Evolutionary conservation across 345 rosid species (phyloP), one percentile per base, ranked within the genome.

Genomic region (Salix dunnii): DNA sequence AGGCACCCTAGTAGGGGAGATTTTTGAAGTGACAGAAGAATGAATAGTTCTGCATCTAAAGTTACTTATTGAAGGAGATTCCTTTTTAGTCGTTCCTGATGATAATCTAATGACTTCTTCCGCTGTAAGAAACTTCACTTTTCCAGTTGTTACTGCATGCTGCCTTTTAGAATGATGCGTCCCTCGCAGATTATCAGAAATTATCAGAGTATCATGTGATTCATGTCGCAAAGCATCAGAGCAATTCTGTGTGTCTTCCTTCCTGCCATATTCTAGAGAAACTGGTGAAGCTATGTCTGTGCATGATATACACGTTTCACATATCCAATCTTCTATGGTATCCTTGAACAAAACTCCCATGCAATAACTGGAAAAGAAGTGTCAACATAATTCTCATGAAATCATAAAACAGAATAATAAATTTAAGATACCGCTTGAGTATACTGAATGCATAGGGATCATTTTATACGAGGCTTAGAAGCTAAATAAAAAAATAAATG

Each of bases 311-410:
- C 90, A 85, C 67, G 25, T 75, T 75, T 85, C 87, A 82, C 95
- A 89, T 55, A 77, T 42, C 86, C 89, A 89, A 65, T n/a, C 17
- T 64, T 75, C 35, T 11, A 78, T 73, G 49, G 68, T 1, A 13
- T 64, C 83, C 8, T 2, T 61, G 12, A 38, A 6, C 17, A 5
- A 0, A 23, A 8, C 27, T 30, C 7, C 23, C 91, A 81, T 83
- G 86, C 95, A 88, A 72, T 87, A 88, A 79, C 95, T 89, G 75
- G 72, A 60, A 62, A 53, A 30, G 35, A 72, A 75, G 35, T 3
- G 28, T 27, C 11, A 42, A 12, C 58, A 71, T 36, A 67, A 40
- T 2, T 40, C 13, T 40, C 43, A 40, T 10, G 13, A 40, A 10
- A 40, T 40, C 58, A 76, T n/a, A 82, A 53, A 73, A 62, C 28